A percentile compares a stretch with the other conserved stretches of the same genome.
Conservation (phyloP, 495 filamentous ascomycete genomes). For the Tuber indicum region DNA sequence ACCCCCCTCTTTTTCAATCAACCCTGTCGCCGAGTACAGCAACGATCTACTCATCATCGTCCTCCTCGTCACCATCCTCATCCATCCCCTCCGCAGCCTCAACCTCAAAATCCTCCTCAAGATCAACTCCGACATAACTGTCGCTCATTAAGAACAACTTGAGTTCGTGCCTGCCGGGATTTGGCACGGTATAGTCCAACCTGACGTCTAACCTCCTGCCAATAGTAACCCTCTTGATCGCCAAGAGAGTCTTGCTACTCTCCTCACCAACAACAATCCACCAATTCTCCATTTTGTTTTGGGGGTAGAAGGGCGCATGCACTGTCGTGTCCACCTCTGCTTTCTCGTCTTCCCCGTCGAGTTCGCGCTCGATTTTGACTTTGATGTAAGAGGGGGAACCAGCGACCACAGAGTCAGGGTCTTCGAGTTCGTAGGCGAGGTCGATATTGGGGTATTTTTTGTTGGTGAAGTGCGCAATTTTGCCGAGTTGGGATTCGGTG, state of each 20-base stretch:
- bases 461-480: conserved; percentile 96
- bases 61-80: conserved; percentile 80
- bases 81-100: conserved; percentile 89
- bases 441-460: conserved; percentile 91
- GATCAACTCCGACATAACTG: conserved; percentile 90
- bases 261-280: conserved; percentile 94
- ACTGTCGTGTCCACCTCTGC: conserved; percentile 75
- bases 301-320: conserved; percentile 92
- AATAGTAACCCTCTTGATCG: conserved; percentile 91
- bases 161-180: conserved; percentile 75
- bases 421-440: conserved; percentile 77
- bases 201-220: conserved; percentile 66
- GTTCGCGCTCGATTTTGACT: conserved; percentile 77
- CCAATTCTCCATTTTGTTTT: conserved; percentile 88
- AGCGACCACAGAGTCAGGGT: conserved; percentile 68
- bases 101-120: conserved; percentile 82
- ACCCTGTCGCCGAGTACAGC: not conserved
- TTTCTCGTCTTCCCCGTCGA: conserved; percentile 55
- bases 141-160: conserved; percentile 95
- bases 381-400: conserved; percentile 77
- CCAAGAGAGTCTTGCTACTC: conserved; percentile 75
- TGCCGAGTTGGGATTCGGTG: conserved; percentile 69
- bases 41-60: conserved; percentile 56
- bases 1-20: not conserved
- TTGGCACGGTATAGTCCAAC: conserved; percentile 82